phyloP scores from a whole-genome alignment of 176 grass and related monocot genomes.

The Zoysia pacifica region DNA sequence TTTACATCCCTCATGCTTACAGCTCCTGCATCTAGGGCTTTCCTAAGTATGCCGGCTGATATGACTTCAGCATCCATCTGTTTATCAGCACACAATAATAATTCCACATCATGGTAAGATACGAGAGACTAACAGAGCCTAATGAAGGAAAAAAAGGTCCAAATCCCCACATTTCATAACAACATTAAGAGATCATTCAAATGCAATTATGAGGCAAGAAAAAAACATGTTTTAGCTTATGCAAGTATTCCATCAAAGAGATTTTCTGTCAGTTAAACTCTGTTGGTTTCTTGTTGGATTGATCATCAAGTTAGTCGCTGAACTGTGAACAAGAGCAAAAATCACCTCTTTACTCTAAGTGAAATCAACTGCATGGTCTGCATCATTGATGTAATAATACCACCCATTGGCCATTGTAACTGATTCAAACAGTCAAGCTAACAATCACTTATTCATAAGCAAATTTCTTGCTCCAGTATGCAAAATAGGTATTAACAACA shows the following conservation, averaged over 20 bases:
- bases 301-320: background rate
- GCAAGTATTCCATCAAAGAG: background rate
- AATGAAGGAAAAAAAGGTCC: background rate
- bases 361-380: background rate
- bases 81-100: slow-evolving; percentile 13
- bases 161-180: background rate
- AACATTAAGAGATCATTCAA: background rate
- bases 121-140: background rate
- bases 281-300: background rate
- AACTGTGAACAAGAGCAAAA: background rate
- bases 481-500: background rate
- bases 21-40: slow-evolving; percentile 72
- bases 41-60: slow-evolving; percentile 81
- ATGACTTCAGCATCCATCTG: slow-evolving; percentile 99
- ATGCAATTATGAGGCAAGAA: slow-evolving; percentile 3
- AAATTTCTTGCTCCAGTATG: background rate
- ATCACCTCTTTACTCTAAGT: background rate
- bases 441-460: background rate
- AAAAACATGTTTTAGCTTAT: slow-evolving; percentile 1
- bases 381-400: background rate
- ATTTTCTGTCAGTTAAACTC: background rate
- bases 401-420: background rate
- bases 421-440: background rate
- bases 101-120: slow-evolving; percentile 12
- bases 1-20: slow-evolving; percentile 78